Base-by-base conservation (phyloP, 1,284 basidiomycete genomes). In the Malassezia obtusa region DNA sequence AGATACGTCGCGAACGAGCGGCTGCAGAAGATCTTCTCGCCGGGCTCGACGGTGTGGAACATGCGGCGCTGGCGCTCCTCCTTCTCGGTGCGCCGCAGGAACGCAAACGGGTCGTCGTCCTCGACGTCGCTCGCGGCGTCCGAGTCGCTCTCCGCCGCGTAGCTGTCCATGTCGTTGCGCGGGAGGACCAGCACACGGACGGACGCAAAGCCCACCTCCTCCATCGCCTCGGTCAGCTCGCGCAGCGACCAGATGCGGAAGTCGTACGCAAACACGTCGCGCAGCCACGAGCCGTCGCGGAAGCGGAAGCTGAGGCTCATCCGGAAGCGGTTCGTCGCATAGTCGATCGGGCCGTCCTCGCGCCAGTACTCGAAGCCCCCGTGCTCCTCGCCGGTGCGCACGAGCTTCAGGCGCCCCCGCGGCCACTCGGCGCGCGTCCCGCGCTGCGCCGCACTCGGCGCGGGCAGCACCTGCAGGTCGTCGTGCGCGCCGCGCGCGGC, bases 291-390 rank as follows among this genome's bases (percentile, higher is more conserved):
- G 21, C 21, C 52, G 45, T 63, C 59, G 5, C 17, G 19, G 43
- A 66, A 67, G 11, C 65, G 60, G 51, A 67, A 67, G 44, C 61
- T 62, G 14, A 67, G 47, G 46, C 59, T 62, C 65, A 67, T 66
- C 11, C 65, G 49, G 52, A 68, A 68, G 10, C 64, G 63, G 48
- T 68, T 68, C 30, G 65, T 61, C 26, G 54, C 44, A 28, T 52
- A 63, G 43, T 68, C 65, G 10, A 68, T 46, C 19, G 65, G 65
- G 15, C 62, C 60, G 41, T 68, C 65, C 37, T 68, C 65, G n/a
- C 65, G 51, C 64, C 64, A 68, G 52, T 68, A 68, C 30, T 68
- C 65, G 49, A 67, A 68, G 11, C 58, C 63, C 31, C 63, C 63
- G 19, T 60, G 55, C 41, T 49, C 52, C 8, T 25, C 39, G 36